Conservation (phyloP, 1,139 yeast genomes). For the Waltiozyma sp. region DNA sequence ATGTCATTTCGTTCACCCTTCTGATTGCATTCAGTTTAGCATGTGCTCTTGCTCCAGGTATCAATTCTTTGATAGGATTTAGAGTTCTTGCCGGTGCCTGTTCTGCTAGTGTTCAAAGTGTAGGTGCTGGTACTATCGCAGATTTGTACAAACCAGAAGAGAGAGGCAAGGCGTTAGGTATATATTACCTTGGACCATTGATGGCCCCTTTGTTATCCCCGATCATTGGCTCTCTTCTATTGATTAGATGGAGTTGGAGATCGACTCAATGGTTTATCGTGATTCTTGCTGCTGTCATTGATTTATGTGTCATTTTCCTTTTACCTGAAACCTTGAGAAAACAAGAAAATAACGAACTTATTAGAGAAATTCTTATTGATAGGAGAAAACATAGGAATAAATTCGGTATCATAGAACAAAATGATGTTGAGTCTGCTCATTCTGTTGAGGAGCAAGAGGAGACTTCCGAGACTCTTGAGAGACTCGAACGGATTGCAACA, state of each 20-base stretch:
- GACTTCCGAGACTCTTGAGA: background rate
- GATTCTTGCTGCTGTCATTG: constrained; percentile 48
- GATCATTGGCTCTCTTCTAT: constrained; percentile 68
- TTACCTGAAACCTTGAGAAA: constrained; percentile 69
- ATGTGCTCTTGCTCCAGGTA: constrained; percentile 53
- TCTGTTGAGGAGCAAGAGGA: constrained; percentile 10
- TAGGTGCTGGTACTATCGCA: constrained; percentile 82
- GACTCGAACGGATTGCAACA: constrained; percentile 10
- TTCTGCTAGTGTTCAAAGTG: constrained; percentile 79
- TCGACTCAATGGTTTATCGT: constrained; percentile 83
- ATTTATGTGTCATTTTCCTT: constrained; percentile 37
- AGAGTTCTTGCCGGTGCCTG: constrained; percentile 71
- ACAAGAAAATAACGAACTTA: constrained; percentile 40
- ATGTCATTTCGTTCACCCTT: constrained; percentile 52
- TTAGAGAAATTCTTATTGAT: constrained; percentile 32
- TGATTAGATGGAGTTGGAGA: constrained; percentile 74
- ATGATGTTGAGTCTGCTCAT: constrained; percentile 7
- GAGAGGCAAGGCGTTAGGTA: constrained; percentile 74
- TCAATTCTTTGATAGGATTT: constrained; percentile 53
- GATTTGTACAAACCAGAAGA: constrained; percentile 59
- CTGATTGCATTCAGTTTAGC: constrained; percentile 64
- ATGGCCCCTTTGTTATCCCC: constrained; percentile 79
- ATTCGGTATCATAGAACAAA: background rate
- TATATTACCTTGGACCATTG: constrained; percentile 71
- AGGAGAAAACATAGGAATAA: constrained; percentile 16